These are phyloP conservation scores for Leucosporidium creatinivorum DNA, from an alignment of 768 basidiomycete genomes.

Conservation along the genomic window DNA sequence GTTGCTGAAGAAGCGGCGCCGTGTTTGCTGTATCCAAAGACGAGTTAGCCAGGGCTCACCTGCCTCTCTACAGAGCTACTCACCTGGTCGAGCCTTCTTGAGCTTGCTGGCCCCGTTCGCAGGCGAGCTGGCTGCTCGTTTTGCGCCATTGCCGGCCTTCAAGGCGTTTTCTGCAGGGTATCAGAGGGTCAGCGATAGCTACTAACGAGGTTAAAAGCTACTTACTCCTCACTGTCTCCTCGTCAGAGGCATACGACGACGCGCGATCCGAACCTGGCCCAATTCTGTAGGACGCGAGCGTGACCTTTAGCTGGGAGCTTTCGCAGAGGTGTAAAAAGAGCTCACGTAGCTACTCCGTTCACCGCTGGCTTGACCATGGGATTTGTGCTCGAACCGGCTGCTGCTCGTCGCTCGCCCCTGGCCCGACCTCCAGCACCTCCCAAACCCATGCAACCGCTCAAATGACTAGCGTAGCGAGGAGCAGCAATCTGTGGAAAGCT, in stretches of 20 bases:
- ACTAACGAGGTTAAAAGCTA: too few species aligned
- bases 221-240: conserved; percentile 5
- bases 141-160: conserved; percentile 2
- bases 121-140: conserved; percentile 6
- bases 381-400: not conserved
- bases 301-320: not conserved
- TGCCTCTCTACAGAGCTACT: not conserved
- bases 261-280: conserved; percentile 13
- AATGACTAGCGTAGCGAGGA: conserved; percentile 25
- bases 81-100: conserved; percentile 18
- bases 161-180: not conserved
- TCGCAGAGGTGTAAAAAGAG: not conserved
- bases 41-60: too few species aligned
- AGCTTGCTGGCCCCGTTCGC: conserved; percentile 3
- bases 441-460: conserved; percentile 17
- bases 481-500: conserved; percentile 11
- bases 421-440: conserved; percentile 14
- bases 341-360: not conserved
- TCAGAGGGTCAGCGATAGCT: not conserved
- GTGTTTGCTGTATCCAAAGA: not conserved
- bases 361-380: not conserved
- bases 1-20: not conserved
- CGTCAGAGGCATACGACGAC: conserved; percentile 16
- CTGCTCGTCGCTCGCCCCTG: conserved; percentile 10
- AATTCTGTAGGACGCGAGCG: not conserved